phyloP scores from a whole-genome alignment of 1,284 basidiomycete genomes.

The Ganoderma lingzhi region DNA sequence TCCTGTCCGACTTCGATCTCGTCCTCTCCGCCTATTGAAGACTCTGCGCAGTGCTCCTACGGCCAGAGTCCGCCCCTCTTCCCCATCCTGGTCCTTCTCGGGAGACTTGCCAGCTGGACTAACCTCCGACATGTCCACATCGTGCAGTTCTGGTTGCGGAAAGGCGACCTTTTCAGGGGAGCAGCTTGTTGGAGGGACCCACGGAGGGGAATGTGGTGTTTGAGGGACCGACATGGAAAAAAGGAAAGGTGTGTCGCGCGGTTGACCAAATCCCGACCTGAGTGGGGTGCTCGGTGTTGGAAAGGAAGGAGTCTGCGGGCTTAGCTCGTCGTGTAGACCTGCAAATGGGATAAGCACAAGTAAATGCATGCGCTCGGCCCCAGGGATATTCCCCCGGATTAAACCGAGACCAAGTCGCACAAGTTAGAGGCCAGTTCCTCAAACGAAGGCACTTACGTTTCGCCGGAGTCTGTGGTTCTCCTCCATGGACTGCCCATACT shows the following conservation, averaged over 20 bases:
- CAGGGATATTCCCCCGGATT: not conserved
- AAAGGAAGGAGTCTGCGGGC: constrained; percentile 53
- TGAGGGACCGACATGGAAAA: constrained; percentile 64
- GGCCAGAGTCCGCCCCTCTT: constrained; percentile 56
- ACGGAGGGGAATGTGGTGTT: constrained; percentile 57
- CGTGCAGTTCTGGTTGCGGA: constrained; percentile 63
- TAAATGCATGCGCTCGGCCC: not conserved
- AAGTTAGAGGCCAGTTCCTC: not conserved
- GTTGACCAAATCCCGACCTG: constrained; percentile 71
- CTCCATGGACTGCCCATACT: constrained; percentile 56
- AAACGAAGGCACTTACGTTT: constrained; percentile 62
- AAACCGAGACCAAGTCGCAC: not conserved
- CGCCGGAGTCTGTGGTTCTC: constrained; percentile 58
- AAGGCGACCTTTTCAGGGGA: constrained; percentile 64
- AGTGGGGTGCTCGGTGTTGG: constrained; percentile 54
- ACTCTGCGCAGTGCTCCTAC: constrained; percentile 76
- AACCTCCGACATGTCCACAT: constrained; percentile 77
- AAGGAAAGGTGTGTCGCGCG: constrained; percentile 73
- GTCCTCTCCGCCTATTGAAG: constrained; percentile 65
- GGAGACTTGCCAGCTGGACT: constrained; percentile 59
- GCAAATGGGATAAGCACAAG: constrained; percentile 12
- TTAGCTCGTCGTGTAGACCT: constrained; percentile 66
- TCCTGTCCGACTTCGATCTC: constrained; percentile 42
- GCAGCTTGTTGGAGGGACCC: constrained; percentile 68
- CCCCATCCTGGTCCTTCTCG: constrained; percentile 44